Evolutionary conservation across 352 stramenopile species (phyloP).

Genomic region (Pythium inflatum): DNA sequence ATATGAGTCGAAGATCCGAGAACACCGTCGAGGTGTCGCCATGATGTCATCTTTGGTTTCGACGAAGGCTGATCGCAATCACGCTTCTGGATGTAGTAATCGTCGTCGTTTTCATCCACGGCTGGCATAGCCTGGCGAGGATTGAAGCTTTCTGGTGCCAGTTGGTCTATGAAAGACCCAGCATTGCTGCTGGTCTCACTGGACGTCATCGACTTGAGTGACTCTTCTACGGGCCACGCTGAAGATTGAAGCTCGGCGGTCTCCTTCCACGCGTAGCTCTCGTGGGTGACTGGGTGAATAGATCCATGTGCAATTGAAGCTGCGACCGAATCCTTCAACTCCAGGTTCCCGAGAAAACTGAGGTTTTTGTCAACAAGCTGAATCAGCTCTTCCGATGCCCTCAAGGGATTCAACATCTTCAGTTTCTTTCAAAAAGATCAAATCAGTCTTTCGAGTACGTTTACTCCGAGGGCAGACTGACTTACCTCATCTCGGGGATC

Average conservation of each 20-base stretch:
- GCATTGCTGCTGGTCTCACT: slow-evolving; percentile 51
- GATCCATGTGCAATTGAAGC: slow-evolving; percentile 59
- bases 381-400: slow-evolving; percentile 58
- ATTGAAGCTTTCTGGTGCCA: not conserved
- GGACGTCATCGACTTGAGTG: slow-evolving; percentile 53
- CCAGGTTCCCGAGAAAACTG: slow-evolving; percentile 70
- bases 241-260: slow-evolving; percentile 27
- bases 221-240: slow-evolving; percentile 17
- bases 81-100: not conserved
- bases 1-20: slow-evolving; percentile 73
- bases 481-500: slow-evolving; percentile 70
- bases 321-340: slow-evolving; percentile 57
- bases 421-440: slow-evolving; percentile 46
- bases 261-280: slow-evolving; percentile 78
- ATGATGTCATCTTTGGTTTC: slow-evolving; percentile 50
- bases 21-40: slow-evolving; percentile 68
- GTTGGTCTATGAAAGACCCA: slow-evolving; percentile 3
- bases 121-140: not conserved
- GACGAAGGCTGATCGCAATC: no score
- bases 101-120: slow-evolving; percentile 7
- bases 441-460: not conserved
- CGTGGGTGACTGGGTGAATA: slow-evolving; percentile 70
- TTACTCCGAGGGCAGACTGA: no score
- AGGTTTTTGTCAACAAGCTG: slow-evolving; percentile 57
- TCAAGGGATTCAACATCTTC: slow-evolving; percentile 78